Evolutionary conservation across 257 asterid species (phyloP), one percentile per base, ranked within the genome.

Genomic region (Solanum okadae): DNA sequence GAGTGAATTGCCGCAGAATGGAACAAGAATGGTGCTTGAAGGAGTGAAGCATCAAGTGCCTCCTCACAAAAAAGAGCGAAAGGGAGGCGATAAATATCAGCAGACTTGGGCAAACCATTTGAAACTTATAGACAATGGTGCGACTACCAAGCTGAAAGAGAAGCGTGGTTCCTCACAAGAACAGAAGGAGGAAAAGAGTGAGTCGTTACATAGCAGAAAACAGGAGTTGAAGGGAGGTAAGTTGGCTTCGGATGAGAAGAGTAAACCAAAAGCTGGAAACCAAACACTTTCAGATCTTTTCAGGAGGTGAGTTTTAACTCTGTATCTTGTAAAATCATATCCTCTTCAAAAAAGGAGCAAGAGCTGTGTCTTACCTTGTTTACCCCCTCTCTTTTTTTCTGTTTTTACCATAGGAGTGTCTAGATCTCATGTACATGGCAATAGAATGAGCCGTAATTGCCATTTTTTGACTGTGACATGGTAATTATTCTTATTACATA

Each of bases 271-370:
- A 34, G 65, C 81, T 31, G 81, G 88, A n/a, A 77, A 78, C 11
- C 12, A 7, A 12, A 88, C 35, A 27, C 90, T 90, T 84, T 87
- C 88, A 25, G 81, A 78, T 85, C 79, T 90, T n/a, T 90, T 90
- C 86, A 90, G 65, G 88, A 87, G 65, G 89, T 84, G 91, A 87
- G 78, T 31, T 29, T 29, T 5, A 71, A 86, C 71, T 68, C 49
- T 52, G 63, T 52, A 52, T 52, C 63, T 52, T 52, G 88, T 67
- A 68, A 27, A 70, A 20, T 79, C 49, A 8, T 81, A 46, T 81
- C 42, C 11, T 81, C 42, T 46, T 81, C 38, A 52, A 46, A 46
- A 78, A 29, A 29, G 40, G 86, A 81, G 68, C 2, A 46, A 46
- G 27, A 79, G 86, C 38, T 16, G 18, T 81, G 67, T 25, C 85